Base-by-base conservation (phyloP, 768 basidiomycete genomes). In the Hericium alpestre region DNA sequence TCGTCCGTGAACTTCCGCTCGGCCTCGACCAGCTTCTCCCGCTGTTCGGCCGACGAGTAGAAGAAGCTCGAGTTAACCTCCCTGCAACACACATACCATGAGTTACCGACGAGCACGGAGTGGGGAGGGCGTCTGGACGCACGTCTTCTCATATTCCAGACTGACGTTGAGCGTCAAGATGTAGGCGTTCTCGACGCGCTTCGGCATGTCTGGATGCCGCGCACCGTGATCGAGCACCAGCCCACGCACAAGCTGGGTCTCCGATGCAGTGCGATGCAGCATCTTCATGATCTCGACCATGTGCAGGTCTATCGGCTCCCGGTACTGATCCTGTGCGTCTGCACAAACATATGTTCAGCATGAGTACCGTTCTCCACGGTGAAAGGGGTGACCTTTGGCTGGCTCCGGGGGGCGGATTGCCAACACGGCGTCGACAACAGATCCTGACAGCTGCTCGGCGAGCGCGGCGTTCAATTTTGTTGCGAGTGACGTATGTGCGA, bases 251-350 rank as follows among this genome's bases (percentile, higher is more conserved):
- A 99, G 83, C 69, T 96, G 90, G 32, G 96, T 99, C 71, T 99
- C 96, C 22, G 92, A 93, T 60, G 96, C 93, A 46, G 88, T 94
- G 65, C 94, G 88, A 74, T 99, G 96, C 71, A 96, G 95, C 96
- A 99, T 99, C 76, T 98, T 98, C 96, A 98, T 98, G 60, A 98
- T 86, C 74, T 99, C 96, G 53, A 99, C 76, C 96, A 99, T 99
- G 74, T 98, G 95, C 56, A 99, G 77, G 75, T 99, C 96, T 67
- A 98, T 94, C 52, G 94, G 93, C 64, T 93, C 86, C 54, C 79
- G 80, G 78, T 82, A 87, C 63, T 84, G 82, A 66, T 87, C 84
- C 60, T 75, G 73, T 18, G 79, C 70, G 60, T 80, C 83, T 87
- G 62, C 54, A 50, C 38, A 58, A 54, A 51, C 39, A 56, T 16